These are phyloP conservation scores for Stramenopiles sp. DNA, from an alignment of 352 stramenopile genomes.

Conservation along the genomic window DNA sequence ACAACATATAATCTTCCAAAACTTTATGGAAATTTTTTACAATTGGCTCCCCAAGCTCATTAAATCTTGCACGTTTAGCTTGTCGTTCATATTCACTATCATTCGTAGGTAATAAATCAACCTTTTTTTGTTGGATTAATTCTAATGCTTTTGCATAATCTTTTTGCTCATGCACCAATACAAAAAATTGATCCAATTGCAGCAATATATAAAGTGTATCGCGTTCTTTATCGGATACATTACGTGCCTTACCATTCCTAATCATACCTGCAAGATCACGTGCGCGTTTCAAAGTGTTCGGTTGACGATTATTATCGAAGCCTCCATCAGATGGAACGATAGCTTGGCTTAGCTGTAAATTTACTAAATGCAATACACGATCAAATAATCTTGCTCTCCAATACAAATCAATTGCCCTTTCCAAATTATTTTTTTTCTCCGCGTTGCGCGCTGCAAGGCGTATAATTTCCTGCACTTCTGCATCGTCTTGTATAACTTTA, in stretches of 20 bases:
- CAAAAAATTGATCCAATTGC: not conserved
- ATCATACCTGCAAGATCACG: too few relatives aligned
- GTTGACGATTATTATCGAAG: too few relatives aligned
- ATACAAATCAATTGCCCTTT: not conserved
- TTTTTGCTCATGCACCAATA: not conserved
- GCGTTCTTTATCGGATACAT: not conserved
- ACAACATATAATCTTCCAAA: not conserved
- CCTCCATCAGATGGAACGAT: too few relatives aligned
- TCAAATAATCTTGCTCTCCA: not conserved
- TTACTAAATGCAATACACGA: not conserved
- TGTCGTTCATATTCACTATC: not conserved
- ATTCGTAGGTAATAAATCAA: not conserved
- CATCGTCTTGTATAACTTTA: not conserved
- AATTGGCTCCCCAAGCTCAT: not conserved
- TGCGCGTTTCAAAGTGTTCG: too few relatives aligned
- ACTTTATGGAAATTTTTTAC: not conserved
- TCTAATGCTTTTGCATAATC: not conserved
- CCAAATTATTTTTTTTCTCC: not conserved
- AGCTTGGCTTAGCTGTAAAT: not conserved
- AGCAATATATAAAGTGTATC: not conserved
- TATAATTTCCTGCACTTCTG: not conserved
- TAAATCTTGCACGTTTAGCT: not conserved
- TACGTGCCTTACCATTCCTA: not conserved
- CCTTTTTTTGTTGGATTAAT: not conserved
- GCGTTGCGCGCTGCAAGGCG: not conserved